These are phyloP conservation scores for Linanthus parryae DNA, from an alignment of 148 eudicot species.

Conservation along the genomic window DNA sequence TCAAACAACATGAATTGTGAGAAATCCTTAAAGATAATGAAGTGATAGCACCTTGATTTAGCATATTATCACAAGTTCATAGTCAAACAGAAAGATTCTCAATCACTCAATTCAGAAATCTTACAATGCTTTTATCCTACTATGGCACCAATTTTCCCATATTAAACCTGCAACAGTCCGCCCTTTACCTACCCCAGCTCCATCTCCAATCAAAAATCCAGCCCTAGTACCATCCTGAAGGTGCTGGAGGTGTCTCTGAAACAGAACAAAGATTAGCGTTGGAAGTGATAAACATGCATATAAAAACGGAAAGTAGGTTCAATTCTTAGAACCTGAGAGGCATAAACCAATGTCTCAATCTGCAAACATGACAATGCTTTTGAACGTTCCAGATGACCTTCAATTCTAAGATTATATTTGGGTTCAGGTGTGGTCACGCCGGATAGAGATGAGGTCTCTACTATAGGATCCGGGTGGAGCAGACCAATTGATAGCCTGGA, in stretches of 20 bases:
- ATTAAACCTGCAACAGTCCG: slow-evolving; percentile 92
- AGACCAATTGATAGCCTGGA: slow-evolving; percentile 76
- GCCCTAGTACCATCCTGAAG: slow-evolving; percentile 78
- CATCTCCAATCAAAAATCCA: slow-evolving; percentile 92
- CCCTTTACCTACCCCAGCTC: slow-evolving; percentile 99
- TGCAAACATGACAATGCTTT: slow-evolving; percentile 76
- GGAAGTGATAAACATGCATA: slow-evolving; percentile 15
- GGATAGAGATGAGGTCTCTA: slow-evolving; percentile 87
- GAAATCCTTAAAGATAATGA: no score
- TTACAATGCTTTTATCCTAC: slow-evolving; percentile 82
- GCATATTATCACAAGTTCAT: neutral
- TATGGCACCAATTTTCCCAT: slow-evolving; percentile 92
- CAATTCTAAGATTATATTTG: slow-evolving; percentile 60
- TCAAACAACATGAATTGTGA: no score
- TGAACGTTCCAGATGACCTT: slow-evolving; percentile 60
- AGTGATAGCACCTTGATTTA: no score
- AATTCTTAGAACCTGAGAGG: slow-evolving; percentile 63
- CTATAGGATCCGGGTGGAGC: slow-evolving; percentile 93
- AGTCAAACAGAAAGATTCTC: no score
- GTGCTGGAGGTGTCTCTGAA: slow-evolving; percentile 88
- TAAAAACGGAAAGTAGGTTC: neutral
- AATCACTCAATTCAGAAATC: slow-evolving; percentile 17
- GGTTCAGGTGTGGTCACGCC: slow-evolving; percentile 98
- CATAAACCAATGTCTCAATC: slow-evolving; percentile 89
- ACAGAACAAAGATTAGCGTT: slow-evolving; percentile 13